These are phyloP conservation scores for Trypanosoma platydactyli DNA, from an alignment of 208 protist species.

Conservation along the genomic window DNA sequence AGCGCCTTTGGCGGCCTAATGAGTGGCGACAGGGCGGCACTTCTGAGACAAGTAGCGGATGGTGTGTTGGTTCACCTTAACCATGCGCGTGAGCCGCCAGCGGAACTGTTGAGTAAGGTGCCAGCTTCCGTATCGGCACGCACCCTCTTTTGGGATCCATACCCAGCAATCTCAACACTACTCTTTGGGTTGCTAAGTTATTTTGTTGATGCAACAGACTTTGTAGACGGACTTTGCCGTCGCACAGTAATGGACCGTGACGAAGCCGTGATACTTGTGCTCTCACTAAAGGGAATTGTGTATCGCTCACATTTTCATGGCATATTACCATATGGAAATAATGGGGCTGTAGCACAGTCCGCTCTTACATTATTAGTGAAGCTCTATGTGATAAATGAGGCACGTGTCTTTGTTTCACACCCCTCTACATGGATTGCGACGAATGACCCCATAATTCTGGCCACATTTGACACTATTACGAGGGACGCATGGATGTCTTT, in stretches of 20 bases:
- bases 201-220: slow-evolving; percentile 74
- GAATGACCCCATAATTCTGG: slow-evolving; percentile 19
- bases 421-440: slow-evolving; percentile 63
- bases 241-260: slow-evolving; percentile 36
- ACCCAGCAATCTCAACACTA: slow-evolving; percentile 69
- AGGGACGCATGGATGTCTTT: slow-evolving; percentile 36
- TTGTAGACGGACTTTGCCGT: slow-evolving; percentile 52
- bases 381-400: slow-evolving; percentile 73
- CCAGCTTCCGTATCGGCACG: background rate
- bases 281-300: slow-evolving; percentile 77
- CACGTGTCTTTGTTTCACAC: slow-evolving; percentile 45
- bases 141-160: slow-evolving; percentile 59
- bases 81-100: slow-evolving; percentile 1
- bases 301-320: slow-evolving; percentile 71
- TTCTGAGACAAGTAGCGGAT: slow-evolving; percentile 4
- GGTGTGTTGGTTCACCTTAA: slow-evolving; percentile 15
- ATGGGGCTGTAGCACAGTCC: slow-evolving; percentile 70
- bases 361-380: slow-evolving; percentile 61
- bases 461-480: slow-evolving; percentile 30
- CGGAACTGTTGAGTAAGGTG: slow-evolving; percentile 7
- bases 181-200: slow-evolving; percentile 77
- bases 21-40: background rate
- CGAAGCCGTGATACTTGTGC: slow-evolving; percentile 57
- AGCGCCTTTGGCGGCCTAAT: slow-evolving; percentile 3
- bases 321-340: slow-evolving; percentile 59